phyloP scores from a whole-genome alignment of 805 yeast species.

The Dipodascus albidus region DNA sequence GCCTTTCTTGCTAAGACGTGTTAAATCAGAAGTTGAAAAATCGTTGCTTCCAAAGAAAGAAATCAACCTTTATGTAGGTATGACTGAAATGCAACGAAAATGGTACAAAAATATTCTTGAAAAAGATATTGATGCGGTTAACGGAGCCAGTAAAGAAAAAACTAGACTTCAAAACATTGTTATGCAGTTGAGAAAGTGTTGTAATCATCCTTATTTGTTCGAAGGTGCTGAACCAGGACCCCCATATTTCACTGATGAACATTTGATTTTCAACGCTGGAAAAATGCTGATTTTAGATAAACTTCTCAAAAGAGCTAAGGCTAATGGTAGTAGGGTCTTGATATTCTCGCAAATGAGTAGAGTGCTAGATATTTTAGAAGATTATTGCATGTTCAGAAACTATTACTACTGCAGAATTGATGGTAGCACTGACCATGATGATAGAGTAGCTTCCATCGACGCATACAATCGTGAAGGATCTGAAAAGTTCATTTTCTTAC shows the following conservation, averaged over 20 bases:
- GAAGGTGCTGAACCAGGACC: slow-evolving; percentile 99
- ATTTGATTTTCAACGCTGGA: slow-evolving; percentile 79
- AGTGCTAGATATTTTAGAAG: slow-evolving; percentile 79
- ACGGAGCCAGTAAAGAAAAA: slow-evolving; percentile 89
- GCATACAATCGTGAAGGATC: slow-evolving; percentile 78
- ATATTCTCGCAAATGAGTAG: slow-evolving; percentile 93
- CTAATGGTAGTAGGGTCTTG: slow-evolving; percentile 77
- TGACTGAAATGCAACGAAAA: slow-evolving; percentile 88
- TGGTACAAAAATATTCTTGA: slow-evolving; percentile 88
- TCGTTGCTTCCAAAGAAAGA: slow-evolving; percentile 86
- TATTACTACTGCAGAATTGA: slow-evolving; percentile 86
- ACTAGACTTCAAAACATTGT: slow-evolving; percentile 86
- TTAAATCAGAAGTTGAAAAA: slow-evolving; percentile 87
- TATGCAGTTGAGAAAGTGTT: slow-evolving; percentile 93
- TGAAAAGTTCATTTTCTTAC: slow-evolving; percentile 68
- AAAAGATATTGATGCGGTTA: slow-evolving; percentile 91
- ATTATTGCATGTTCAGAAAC: slow-evolving; percentile 76
- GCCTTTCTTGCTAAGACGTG: slow-evolving; percentile 82
- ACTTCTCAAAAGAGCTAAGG: slow-evolving; percentile 56
- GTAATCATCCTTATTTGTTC: slow-evolving; percentile 92
- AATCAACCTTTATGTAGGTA: slow-evolving; percentile 78
- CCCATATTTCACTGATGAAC: slow-evolving; percentile 93
- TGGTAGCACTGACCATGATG: slow-evolving; percentile 89
- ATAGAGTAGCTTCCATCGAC: slow-evolving; percentile 84
- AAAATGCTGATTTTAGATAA: slow-evolving; percentile 85